phyloP scores from a whole-genome alignment of 225 moss, liverwort and hornwort species.

The Pleurozium schreberi region DNA sequence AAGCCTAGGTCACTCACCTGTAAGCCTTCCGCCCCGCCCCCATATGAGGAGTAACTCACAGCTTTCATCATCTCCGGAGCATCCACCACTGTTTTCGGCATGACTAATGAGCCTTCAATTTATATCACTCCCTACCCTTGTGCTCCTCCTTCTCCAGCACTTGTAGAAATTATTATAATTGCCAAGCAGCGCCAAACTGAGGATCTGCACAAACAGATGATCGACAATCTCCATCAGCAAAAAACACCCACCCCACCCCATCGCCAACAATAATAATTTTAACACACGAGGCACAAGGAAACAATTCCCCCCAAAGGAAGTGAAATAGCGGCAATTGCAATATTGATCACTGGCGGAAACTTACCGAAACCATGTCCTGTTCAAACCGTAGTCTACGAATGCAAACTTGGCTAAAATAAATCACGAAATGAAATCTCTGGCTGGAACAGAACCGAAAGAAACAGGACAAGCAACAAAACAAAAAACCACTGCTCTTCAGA shows the following conservation, averaged over 20 bases:
- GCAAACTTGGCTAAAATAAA: not conserved
- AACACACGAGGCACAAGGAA: not conserved
- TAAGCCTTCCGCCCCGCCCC: slow-evolving; percentile 14
- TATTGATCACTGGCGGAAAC: not conserved
- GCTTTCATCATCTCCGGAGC: slow-evolving; percentile 20
- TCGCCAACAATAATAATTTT: not conserved
- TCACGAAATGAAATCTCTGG: not conserved
- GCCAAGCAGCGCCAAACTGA: not conserved
- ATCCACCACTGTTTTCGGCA: not conserved
- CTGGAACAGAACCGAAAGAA: not conserved
- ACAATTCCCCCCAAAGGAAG: not conserved
- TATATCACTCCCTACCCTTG: too few species aligned
- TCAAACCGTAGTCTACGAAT: not conserved
- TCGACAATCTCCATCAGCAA: not conserved
- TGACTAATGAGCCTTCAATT: not conserved
- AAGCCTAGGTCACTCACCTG: slow-evolving; percentile 3
- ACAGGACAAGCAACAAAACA: not conserved
- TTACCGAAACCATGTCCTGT: not conserved
- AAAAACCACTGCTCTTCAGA: not conserved
- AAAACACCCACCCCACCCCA: not conserved
- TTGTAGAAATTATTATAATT: not conserved
- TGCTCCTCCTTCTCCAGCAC: not conserved
- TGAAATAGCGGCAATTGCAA: not conserved
- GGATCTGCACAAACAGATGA: not conserved
- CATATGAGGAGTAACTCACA: slow-evolving; percentile 17